phyloP scores from a whole-genome alignment of 1,284 basidiomycete genomes.

The Rhodotorula sp. region DNA sequence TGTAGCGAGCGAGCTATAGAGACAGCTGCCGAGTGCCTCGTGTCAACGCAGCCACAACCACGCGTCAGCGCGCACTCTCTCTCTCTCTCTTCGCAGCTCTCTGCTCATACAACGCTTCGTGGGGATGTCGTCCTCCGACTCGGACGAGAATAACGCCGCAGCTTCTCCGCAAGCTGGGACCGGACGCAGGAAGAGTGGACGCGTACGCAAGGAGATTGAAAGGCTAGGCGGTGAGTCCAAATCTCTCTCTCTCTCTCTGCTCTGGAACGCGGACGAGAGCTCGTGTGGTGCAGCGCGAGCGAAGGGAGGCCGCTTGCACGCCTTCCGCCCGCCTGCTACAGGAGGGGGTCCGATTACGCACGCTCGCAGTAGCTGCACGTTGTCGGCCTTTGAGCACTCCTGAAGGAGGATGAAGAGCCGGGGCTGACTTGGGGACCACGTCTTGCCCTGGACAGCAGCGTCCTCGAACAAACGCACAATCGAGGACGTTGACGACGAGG shows the following conservation, averaged over 20 bases:
- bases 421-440: background rate
- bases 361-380: background rate
- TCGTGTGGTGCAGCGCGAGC: background rate
- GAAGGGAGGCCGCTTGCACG: background rate
- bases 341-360: too few relatives aligned
- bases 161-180: background rate
- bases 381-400: background rate
- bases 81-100: too few relatives aligned
- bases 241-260: background rate
- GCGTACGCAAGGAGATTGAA: slow-evolving; percentile 16
- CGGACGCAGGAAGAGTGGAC: slow-evolving; percentile 16
- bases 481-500: slow-evolving; percentile 6
- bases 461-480: background rate
- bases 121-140: background rate
- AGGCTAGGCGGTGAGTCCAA: slow-evolving; percentile 18
- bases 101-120: too few relatives aligned
- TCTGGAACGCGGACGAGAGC: too few relatives aligned
- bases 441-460: too few relatives aligned
- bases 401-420: background rate
- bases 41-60: too few relatives aligned
- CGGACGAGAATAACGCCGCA: background rate
- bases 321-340: background rate
- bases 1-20: too few relatives aligned
- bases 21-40: too few relatives aligned
- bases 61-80: too few relatives aligned